Evolutionary conservation across 768 basidiomycete species (phyloP), one percentile per base, ranked within the genome.

Genomic region (Phylloporus sp.): DNA sequence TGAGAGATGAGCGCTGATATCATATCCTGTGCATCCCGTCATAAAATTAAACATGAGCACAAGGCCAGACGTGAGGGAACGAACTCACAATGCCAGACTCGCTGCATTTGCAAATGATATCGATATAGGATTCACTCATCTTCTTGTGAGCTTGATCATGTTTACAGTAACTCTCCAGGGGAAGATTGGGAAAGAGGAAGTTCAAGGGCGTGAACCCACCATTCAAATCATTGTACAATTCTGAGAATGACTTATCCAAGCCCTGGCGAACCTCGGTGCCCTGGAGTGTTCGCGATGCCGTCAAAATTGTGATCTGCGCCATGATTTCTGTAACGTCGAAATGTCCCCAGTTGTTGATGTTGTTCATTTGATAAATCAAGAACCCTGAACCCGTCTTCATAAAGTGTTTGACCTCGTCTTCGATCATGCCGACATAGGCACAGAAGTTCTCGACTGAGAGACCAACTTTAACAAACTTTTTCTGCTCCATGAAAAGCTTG

Each of bases 401-500:
- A 66, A 84, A 92, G 24, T 83, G 71, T 29, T 82, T 76, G 31
- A 87, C 79, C 61, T 87, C 86, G 32, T 88, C 76, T 49, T 82
- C 81, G 46, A 90, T 84, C 79, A 90, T 83, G 40, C 81, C 80
- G 17, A 82, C 76, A 41, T 99, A 98, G 24, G 82, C 75, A 34
- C 84, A 80, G 66, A 99, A 82, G 67, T 94, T 94, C 22, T 98
- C 94, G 11, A 80, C 82, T 10, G 92, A 89, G 18, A 99, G 80
- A 20, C 96, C 94, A 51, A 92, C 83, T 71, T 99, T 99, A 68
- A 98, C 86, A 61, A 97, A 97, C 64, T 86, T 88, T 77, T 99
- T 99, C 67, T 99, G 96, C 60, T 99, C 93, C 94, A 99, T 98
- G 68, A 99, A 84, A 36, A 88, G 71, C 38, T 94, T 88, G 66